Percentiles rank a stretch among this genome's conserved stretches.
Conservation (phyloP, 441 rosid genomes). For the Melastoma candidum region DNA sequence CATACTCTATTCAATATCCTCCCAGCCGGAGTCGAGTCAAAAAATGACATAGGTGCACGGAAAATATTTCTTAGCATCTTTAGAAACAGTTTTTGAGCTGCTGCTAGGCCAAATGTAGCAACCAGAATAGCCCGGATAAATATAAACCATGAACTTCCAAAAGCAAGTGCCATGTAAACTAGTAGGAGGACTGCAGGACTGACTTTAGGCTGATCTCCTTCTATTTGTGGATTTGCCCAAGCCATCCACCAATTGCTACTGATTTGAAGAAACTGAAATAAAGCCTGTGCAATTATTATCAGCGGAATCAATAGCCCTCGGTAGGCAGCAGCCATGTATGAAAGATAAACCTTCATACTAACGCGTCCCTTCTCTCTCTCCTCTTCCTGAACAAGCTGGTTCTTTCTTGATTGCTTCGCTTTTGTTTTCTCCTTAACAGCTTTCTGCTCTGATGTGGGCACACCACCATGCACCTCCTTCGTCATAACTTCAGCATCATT, state of each 20-base stretch:
- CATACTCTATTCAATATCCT: conserved; percentile 94
- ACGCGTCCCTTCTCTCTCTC: conserved; percentile 96
- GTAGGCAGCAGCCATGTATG: conserved; percentile 98
- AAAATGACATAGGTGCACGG: conserved; percentile 97
- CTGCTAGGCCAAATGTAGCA: conserved; percentile 97
- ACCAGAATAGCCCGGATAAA: conserved; percentile 96
- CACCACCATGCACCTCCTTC: conserved; percentile 81
- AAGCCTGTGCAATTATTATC: conserved; percentile 77
- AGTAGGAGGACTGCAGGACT: conserved; percentile 71
- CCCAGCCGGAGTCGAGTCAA: conserved; percentile 99
- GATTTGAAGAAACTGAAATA: conserved; percentile 97
- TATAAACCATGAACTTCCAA: conserved; percentile 96
- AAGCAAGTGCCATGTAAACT: conserved; percentile 94
- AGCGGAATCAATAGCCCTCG: conserved; percentile 85
- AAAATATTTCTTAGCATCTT: conserved; percentile 94
- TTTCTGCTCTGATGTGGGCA: conserved; percentile 69
- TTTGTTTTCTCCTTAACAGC: conserved; percentile 91
- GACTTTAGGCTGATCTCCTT: conserved; percentile 85
- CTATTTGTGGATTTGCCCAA: conserved; percentile 99
- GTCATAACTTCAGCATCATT: conserved; percentile 58
- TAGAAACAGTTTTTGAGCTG: conserved; percentile 88
- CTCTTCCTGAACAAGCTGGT: conserved; percentile 98
- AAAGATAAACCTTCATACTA: conserved; percentile 92
- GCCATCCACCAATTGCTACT: conserved; percentile 99
- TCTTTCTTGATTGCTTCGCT: conserved; percentile 77